Base-by-base conservation (phyloP, 768 basidiomycete genomes). In the Termitomyces sp. region DNA sequence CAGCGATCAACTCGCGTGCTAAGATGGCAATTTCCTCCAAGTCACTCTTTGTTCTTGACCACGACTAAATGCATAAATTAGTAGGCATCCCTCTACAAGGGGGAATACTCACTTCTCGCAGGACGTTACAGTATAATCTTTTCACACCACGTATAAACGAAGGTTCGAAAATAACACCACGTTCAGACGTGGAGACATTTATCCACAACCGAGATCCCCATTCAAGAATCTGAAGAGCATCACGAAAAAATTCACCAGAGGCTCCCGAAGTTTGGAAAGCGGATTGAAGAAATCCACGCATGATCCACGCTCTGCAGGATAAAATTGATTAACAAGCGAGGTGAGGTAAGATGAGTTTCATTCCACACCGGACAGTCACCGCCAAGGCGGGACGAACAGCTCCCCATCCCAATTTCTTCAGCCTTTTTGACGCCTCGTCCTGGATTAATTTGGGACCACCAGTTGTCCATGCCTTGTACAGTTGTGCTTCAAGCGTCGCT, bases 101-200 rank as follows among this genome's bases (percentile, higher is more conserved):
- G n/a, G 5, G 43, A 12, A 11, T 33, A 54, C 66, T 54, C 46
- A 76, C 78, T 54, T 63, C 59, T 67, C 74, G 67, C 33, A 72
- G 68, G 1, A 67, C 53, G 14, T 70, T 58, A 9, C 79, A 56
- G 23, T 69, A 68, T 21, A 78, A 51, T 30, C 62, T 59, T 43
- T 68, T 73, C n/a, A 78, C 70, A 5, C 74, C 78, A 28, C 76
- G 70, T 10, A 79, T 62, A 60, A 78, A 78, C 5, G 71, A 71
- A 2, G 54, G 44, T 30, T 73, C 68, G 51, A 82, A 82, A 12
- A 82, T 71, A 10, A 63, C 65, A 4, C 80, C 79, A 14, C 75
- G 65, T 17, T 75, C 70, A n/a, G 69, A 60, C 23, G 40, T 55
- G 1, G 72, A 60, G 8, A 80, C 73, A 56, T 78, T 62, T 35